phyloP scores from a whole-genome alignment of 1,284 basidiomycete genomes.

The Schizophyllum amplum region DNA sequence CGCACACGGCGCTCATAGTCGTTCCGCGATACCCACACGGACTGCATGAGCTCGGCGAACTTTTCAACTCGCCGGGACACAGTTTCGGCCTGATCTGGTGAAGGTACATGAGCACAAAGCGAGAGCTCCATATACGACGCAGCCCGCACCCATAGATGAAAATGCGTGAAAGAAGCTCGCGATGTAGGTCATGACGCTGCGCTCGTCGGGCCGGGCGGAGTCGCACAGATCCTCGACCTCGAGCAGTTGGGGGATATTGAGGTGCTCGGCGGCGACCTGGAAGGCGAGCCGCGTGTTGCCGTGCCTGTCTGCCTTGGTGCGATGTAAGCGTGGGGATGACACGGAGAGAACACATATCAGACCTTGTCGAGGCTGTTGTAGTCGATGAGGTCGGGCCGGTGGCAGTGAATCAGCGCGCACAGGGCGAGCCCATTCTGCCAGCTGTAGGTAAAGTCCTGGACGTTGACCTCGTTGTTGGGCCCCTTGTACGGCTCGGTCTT shows the following conservation, averaged over 20 bases:
- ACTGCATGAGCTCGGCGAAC: conserved; percentile 93
- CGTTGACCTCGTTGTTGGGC: conserved; percentile 86
- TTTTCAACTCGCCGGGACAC: conserved; percentile 91
- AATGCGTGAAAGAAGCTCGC: conserved; percentile 98
- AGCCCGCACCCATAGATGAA: conserved; percentile 79
- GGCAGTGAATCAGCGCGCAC: conserved; percentile 96
- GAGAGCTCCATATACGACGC: neutral
- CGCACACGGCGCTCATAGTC: conserved; percentile 91
- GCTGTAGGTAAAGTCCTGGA: conserved; percentile 88
- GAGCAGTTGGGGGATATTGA: conserved; percentile 90
- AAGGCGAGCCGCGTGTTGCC: conserved; percentile 85
- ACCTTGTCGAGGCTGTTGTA: conserved; percentile 82
- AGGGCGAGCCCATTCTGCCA: conserved; percentile 94
- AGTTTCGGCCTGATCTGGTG: conserved; percentile 88
- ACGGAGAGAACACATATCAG: conserved; percentile 5
- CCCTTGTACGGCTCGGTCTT: conserved; percentile 87
- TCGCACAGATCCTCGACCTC: conserved; percentile 98
- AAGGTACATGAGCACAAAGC: neutral
- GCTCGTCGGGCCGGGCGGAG: conserved; percentile 81
- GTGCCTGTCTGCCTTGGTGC: conserved; percentile 56
- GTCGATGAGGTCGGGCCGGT: conserved; percentile 91
- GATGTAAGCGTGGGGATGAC: conserved; percentile 1
- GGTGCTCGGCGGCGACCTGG: conserved; percentile 75
- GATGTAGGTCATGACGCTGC: conserved; percentile 93
- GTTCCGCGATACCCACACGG: conserved; percentile 77